Evolutionary conservation across 75 land plant species (phyloP).

Genomic region (Sequoiadendron giganteum): DNA sequence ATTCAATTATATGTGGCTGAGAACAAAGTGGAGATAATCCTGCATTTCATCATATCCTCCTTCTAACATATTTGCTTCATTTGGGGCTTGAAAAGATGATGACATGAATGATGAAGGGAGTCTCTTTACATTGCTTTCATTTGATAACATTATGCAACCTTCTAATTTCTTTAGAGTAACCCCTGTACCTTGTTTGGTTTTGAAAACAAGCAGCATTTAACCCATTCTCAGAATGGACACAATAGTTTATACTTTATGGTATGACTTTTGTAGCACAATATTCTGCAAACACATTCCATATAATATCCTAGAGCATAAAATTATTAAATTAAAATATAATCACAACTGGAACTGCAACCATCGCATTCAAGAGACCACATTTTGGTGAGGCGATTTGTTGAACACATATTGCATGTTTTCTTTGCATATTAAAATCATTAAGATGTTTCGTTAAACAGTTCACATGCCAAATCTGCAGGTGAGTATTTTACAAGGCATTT

Average conservation of each 20-base stretch:
- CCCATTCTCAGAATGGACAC: not conserved
- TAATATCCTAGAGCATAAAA: too few relatives aligned
- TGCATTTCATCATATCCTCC: constrained; percentile 51
- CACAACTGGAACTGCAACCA: too few relatives aligned
- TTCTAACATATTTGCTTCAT: constrained; percentile 10
- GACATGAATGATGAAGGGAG: not conserved
- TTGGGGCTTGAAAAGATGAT: not conserved
- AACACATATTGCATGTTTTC: too few relatives aligned
- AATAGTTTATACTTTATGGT: not conserved
- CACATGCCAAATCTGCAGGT: too few relatives aligned
- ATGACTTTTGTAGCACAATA: not conserved
- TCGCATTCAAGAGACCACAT: too few relatives aligned
- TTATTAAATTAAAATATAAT: too few relatives aligned
- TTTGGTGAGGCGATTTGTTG: too few relatives aligned
- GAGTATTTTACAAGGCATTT: too few relatives aligned
- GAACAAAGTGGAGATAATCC: constrained; percentile 86
- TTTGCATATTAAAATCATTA: too few relatives aligned
- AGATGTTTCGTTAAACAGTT: too few relatives aligned
- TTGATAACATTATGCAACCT: not conserved
- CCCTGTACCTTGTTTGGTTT: not conserved
- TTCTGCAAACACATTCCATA: not conserved
- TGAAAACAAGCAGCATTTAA: not conserved
- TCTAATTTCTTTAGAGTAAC: not conserved
- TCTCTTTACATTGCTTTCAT: not conserved
- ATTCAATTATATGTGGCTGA: constrained; percentile 84